Evolutionary conservation across 2,329 filamentous ascomycete species (phyloP), one percentile per base, ranked within the genome.

Genomic region (Pseudogymnoascus sp.): DNA sequence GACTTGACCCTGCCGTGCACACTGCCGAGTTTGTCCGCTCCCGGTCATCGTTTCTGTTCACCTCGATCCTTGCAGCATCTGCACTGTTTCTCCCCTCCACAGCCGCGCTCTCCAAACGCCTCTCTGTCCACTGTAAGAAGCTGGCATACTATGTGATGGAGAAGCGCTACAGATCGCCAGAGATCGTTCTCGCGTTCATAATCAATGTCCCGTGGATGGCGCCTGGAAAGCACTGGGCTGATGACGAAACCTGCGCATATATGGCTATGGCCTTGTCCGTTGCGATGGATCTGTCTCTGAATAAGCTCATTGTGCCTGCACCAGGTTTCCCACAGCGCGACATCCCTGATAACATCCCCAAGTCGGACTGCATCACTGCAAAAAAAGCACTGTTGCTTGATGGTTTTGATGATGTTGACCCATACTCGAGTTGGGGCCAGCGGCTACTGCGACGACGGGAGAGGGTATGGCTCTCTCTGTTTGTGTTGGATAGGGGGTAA

Each of bases 121-220:
- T 91, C 0, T 84, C 85, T 0, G 80, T 83, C 61, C 88, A 91
- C 66, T 81, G 82, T 65, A 85, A 83, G 65, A 77, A 77, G 23
- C 78, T 91, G 3, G 87, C 85, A 0, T 81, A 85, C 26, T 79
- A 82, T 29, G 80, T 90, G 45, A 84, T 87, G 59, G 74, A 79
- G 0, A 80, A 82, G 52, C 82, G 86, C 2, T 81, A 85, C 68
- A 82, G 86, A 62, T 91, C 88, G 0, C 86, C 89, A 5, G 88
- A 91, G 70, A 89, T 91, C 62, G 84, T 91, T 0, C 75, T 91
- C 1, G 88, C 85, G 0, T 90, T 90, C 69, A 87, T 91, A 83
- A 81, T 89, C 33, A 90, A 90, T 65, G 82, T 91, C 6, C 88
- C 88, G 0, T 91, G 88, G 88, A 89, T 90, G 81, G 83, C 83